Evolutionary conservation across 768 basidiomycete genomes (phyloP).

Genomic region (Lactarius psammicola): DNA sequence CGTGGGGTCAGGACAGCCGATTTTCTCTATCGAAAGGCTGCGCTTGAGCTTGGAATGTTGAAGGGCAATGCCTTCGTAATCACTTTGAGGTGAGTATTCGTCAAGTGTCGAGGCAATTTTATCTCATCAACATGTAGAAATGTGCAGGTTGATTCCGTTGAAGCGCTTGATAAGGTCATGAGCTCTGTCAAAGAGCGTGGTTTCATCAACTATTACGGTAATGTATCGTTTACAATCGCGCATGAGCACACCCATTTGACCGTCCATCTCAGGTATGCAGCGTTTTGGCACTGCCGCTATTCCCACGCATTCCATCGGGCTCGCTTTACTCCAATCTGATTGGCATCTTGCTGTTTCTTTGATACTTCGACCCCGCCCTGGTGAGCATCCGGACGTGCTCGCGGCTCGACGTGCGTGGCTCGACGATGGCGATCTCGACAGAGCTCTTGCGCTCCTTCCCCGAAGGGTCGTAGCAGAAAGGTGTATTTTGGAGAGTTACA

Average conservation of each 20-base stretch:
- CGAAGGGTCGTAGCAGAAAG: constrained; percentile 91
- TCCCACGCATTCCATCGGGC: constrained; percentile 91
- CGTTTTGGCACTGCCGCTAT: constrained; percentile 96
- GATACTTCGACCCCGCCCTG: constrained; percentile 78
- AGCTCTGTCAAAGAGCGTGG: constrained; percentile 76
- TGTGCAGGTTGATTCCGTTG: constrained; percentile 72
- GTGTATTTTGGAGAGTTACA: constrained; percentile 86
- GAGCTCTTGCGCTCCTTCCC: constrained; percentile 83
- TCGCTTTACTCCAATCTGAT: constrained; percentile 83
- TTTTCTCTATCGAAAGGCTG: constrained; percentile 76
- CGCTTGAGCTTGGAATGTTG: constrained; percentile 91
- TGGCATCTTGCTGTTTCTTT: constrained; percentile 87
- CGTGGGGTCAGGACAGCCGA: constrained; percentile 87
- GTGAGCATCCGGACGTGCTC: constrained; percentile 90
- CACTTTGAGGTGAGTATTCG: constrained; percentile 72
- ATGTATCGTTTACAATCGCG: neutral
- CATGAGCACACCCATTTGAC: neutral
- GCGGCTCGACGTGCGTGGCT: constrained; percentile 85
- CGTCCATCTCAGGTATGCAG: constrained; percentile 75
- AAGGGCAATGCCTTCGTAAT: constrained; percentile 96
- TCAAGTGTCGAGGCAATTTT: neutral
- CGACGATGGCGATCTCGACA: constrained; percentile 75
- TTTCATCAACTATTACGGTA: constrained; percentile 98
- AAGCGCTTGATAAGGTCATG: constrained; percentile 73
- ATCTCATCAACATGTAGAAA: constrained; percentile 51